phyloP scores from a whole-genome alignment of 345 rosid genomes.

The Aquilaria yunnanensis region DNA sequence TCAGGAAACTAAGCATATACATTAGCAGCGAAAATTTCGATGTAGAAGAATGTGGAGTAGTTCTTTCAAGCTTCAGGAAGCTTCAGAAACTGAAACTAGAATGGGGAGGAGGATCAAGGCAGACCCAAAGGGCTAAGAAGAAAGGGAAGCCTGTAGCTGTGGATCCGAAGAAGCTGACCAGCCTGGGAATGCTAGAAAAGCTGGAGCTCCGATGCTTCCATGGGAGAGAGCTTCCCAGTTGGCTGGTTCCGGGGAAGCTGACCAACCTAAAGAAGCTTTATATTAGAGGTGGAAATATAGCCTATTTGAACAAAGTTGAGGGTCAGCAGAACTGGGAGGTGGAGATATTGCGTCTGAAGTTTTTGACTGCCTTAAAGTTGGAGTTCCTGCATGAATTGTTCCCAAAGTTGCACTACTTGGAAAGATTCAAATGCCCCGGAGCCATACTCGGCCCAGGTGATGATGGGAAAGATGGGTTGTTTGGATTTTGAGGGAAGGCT shows the following conservation, averaged over 20 bases:
- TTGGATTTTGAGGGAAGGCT: too few species aligned
- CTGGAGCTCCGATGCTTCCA: slow-evolving; percentile 14
- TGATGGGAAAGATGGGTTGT: background rate
- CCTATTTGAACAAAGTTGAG: background rate
- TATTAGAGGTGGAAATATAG: slow-evolving; percentile 28
- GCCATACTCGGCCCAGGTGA: slow-evolving; percentile 33
- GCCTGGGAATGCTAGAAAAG: slow-evolving; percentile 1
- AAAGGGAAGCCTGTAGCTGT: background rate
- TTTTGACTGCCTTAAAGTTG: slow-evolving; percentile 20
- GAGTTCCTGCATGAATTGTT: slow-evolving; percentile 19
- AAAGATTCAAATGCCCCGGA: slow-evolving; percentile 28
- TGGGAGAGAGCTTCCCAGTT: background rate
- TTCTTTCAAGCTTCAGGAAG: background rate
- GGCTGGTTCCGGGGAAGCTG: background rate
- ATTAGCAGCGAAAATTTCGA: slow-evolving; percentile 7
- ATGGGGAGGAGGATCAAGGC: slow-evolving; percentile 12
- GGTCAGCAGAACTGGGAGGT: slow-evolving; percentile 9
- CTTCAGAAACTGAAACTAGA: slow-evolving; percentile 19
- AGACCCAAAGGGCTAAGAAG: background rate
- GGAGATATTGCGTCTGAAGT: slow-evolving; percentile 25
- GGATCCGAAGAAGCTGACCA: background rate
- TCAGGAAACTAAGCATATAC: slow-evolving; percentile 29
- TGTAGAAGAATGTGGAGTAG: background rate
- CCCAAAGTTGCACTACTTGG: slow-evolving; percentile 27
- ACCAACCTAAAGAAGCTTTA: slow-evolving; percentile 6